Evolutionary conservation across 768 basidiomycete species (phyloP).

Genomic region (Leccinum incarnatum): DNA sequence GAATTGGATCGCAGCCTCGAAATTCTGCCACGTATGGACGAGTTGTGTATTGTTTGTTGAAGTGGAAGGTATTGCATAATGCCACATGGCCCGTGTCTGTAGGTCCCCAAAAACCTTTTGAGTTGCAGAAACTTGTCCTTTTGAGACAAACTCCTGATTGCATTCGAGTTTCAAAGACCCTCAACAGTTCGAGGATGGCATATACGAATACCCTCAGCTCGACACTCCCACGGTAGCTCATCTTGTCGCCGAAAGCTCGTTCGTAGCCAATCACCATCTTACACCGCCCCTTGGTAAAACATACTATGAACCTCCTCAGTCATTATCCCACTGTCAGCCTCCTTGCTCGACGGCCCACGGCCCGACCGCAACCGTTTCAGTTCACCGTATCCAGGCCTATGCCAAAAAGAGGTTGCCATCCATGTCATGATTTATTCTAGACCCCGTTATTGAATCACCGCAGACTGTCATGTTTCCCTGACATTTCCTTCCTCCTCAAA

Average conservation of each 20-base stretch:
- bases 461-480: background rate
- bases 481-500: background rate
- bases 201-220: background rate
- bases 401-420: background rate
- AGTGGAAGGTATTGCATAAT: slow-evolving; percentile 4
- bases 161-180: background rate
- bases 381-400: background rate
- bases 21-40: background rate
- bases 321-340: background rate
- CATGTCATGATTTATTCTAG: background rate
- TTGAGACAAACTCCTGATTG: background rate
- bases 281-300: too few species aligned
- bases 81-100: too few species aligned
- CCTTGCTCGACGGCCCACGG: background rate
- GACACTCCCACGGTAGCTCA: background rate
- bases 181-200: background rate
- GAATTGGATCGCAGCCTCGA: background rate
- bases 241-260: background rate
- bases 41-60: slow-evolving; percentile 20
- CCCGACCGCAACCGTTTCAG: background rate
- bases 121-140: background rate
- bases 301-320: background rate
- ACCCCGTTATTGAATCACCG: background rate
- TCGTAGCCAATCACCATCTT: background rate
- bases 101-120: too few species aligned